Conservation (phyloP, 306 rosid species). For the Citrullus amarus region DNA sequence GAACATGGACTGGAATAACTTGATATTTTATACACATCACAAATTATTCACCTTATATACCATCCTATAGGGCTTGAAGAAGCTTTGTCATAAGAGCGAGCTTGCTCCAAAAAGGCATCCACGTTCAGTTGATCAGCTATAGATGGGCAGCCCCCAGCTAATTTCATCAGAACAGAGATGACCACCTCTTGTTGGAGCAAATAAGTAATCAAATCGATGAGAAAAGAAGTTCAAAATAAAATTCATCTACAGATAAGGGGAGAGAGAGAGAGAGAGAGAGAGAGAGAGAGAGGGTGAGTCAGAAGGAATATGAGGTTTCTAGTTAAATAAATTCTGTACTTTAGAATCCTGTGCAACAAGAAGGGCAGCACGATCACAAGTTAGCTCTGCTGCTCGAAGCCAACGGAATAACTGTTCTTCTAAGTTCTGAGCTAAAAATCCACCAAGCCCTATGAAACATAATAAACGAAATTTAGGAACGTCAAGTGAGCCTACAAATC, state of each 20-base stretch:
- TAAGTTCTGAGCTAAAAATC: conserved; percentile 72
- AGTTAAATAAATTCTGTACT: conserved; percentile 29
- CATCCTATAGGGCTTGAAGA: conserved; percentile 92
- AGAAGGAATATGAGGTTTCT: not conserved
- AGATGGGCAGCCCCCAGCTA: conserved; percentile 97
- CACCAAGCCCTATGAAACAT: conserved; percentile 63
- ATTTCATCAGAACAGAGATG: conserved; percentile 94
- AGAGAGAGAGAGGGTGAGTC: not conserved
- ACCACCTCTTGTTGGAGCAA: conserved; percentile 79
- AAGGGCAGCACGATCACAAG: conserved; percentile 98
- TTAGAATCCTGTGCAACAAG: conserved; percentile 96
- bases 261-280: not conserved
- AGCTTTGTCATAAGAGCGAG: conserved; percentile 93
- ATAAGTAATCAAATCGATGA: conserved; percentile 21
- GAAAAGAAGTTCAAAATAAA: conserved; percentile 1
- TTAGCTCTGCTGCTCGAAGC: conserved; percentile 96
- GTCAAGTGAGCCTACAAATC: not conserved
- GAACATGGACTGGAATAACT: not conserved
- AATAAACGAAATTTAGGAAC: not conserved
- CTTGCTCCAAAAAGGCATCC: conserved; percentile 94
- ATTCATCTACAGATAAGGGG: not conserved
- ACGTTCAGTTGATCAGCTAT: conserved; percentile 90
- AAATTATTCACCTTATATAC: conserved; percentile 63
- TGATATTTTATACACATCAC: not conserved
- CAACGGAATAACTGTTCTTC: conserved; percentile 93